Conservation (phyloP, 192 early-diverging fungal genomes). For the Pilobolus umbonatus region DNA sequence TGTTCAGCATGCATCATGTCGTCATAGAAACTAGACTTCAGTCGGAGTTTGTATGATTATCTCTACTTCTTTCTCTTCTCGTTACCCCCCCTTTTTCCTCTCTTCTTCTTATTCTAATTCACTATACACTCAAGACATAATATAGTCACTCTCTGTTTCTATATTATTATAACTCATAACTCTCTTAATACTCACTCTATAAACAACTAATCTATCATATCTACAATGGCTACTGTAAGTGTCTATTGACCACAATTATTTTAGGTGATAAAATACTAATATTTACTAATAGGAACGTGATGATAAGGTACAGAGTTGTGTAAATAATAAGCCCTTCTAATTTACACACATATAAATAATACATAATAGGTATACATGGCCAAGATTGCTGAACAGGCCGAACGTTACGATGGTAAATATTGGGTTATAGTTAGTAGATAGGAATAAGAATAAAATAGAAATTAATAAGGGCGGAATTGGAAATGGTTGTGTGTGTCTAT, state of each 20-base stretch:
- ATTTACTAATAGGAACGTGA: slow-evolving; percentile 18
- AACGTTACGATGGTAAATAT: slow-evolving; percentile 92
- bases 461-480: not conserved
- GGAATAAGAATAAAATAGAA: not conserved
- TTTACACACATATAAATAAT: not conserved
- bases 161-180: no score
- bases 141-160: no score
- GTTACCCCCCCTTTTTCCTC: no score
- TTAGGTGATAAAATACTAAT: not conserved
- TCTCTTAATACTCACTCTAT: no score
- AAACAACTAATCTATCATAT: no score
- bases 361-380: slow-evolving; percentile 85
- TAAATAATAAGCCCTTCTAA: not conserved
- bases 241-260: not conserved
- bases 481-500: not conserved
- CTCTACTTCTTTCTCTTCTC: no score
- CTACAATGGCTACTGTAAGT: slow-evolving; percentile 19
- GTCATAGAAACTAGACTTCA: no score
- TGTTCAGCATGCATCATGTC: no score
- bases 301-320: slow-evolving; percentile 6
- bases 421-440: not conserved
- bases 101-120: no score
- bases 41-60: no score
- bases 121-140: no score
- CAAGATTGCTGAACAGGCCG: slow-evolving; percentile 98